Conservation (phyloP, 2,329 filamentous ascomycete genomes). For the Daldinia eschscholtzii region DNA sequence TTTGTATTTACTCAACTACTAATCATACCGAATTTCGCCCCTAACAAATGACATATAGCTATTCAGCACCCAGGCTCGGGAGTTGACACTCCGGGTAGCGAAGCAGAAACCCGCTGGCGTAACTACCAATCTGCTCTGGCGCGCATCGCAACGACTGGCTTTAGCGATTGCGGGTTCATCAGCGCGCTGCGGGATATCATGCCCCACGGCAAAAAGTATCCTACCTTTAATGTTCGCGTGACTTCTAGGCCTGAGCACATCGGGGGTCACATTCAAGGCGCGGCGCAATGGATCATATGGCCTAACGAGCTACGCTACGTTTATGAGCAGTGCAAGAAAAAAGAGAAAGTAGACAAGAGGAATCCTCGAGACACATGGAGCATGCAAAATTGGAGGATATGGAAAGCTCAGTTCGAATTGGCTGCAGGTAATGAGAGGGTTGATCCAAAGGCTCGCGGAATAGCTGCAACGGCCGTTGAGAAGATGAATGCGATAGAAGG, state of each 20-base stretch:
- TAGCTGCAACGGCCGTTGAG: constrained; percentile 13
- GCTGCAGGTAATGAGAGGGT: constrained; percentile 20
- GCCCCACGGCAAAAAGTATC: constrained; percentile 29
- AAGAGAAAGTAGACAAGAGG: constrained; percentile 26
- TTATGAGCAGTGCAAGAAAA: constrained; percentile 26
- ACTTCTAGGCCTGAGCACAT: constrained; percentile 24
- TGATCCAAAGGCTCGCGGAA: constrained; percentile 19
- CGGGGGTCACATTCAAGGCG: constrained; percentile 26
- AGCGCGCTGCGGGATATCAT: constrained; percentile 36
- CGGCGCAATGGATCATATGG: constrained; percentile 30
- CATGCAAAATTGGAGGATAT: constrained; percentile 31
- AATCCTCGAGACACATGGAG: constrained; percentile 37
- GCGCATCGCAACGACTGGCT: constrained; percentile 30
- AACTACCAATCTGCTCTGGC: constrained; percentile 38
- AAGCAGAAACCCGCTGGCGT: constrained; percentile 32
- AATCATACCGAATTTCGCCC: not conserved
- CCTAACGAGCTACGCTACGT: constrained; percentile 27
- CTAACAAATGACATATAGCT: constrained; percentile 18
- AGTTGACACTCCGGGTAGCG: constrained; percentile 22
- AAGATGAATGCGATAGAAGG: constrained; percentile 20
- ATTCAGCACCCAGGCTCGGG: constrained; percentile 26
- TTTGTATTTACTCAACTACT: constrained; percentile 9
- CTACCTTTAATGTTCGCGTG: constrained; percentile 20
- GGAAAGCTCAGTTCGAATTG: constrained; percentile 35
- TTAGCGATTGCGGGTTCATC: constrained; percentile 30